Base-by-base conservation (phyloP, 2,329 filamentous ascomycete genomes). In the Calonectria ilicicola region DNA sequence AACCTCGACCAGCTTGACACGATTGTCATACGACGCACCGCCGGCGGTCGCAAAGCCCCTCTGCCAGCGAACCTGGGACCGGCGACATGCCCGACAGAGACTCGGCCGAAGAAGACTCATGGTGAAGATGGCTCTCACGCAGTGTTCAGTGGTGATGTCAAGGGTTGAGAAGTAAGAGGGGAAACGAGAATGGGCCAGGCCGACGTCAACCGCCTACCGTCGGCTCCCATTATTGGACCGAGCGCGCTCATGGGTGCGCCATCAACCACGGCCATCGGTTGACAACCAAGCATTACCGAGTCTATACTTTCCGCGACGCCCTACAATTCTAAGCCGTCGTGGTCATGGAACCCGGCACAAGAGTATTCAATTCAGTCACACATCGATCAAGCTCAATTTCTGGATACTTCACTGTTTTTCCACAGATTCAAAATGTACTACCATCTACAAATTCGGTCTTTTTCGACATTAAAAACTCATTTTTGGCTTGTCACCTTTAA, bases 1-100 rank as follows among this genome's bases (percentile, higher is more conserved):
- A 74, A 97, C 95, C 85, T 97, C 95, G 74, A 97, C 92, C 46
- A 97, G 92, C 83, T 87, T 89, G 73, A 91, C 88, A 72, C 80
- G 82, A 79, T 86, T 88, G 80, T 87, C 85, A 71, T 80, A 78
- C 58, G 80, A 74, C 35, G 76, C 74, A 49, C 74, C 74, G 67
- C 79, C 82, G 44, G 85, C 83, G n/a, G 86, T 86, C 60, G 86
- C 85, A 72, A 86, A 83, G 53, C 81, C 80, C 63, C 86, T 81
- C 58, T 81, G 79, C 69, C 79, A 76, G 26, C 77, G 79, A 56
- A 78, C 72, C 69, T 81, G 81, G 5, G 82, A 80, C 58, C 81
- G 81, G 64, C 82, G 81, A 75, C 85, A 86, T 27, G 81, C 84
- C 72, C 84, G 82, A 76, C 85, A 86, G 63, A 85, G 72, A 32